phyloP scores from a whole-genome alignment of 2,329 filamentous ascomycete genomes.

The Scedosporium dehoogii region DNA sequence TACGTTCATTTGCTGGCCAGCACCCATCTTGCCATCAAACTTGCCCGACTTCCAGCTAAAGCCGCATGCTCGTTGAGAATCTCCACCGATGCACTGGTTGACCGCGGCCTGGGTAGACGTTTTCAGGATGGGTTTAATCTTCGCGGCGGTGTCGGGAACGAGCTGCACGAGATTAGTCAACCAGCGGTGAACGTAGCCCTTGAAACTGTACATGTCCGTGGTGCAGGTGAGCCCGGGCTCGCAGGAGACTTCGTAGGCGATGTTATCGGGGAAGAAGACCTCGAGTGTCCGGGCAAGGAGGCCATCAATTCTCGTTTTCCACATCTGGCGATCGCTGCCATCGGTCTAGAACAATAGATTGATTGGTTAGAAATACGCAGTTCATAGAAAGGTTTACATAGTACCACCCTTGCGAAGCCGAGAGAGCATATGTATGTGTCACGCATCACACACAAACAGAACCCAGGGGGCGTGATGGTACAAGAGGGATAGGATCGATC shows the following conservation, averaged over 20 bases:
- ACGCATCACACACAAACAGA: too few relatives aligned
- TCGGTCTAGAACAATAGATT: conserved; percentile 10
- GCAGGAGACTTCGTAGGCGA: conserved; percentile 55
- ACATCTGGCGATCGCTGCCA: conserved; percentile 22
- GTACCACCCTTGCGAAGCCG: too few relatives aligned
- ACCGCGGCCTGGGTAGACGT: conserved; percentile 44
- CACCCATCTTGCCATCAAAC: conserved; percentile 45
- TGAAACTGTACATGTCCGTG: conserved; percentile 54
- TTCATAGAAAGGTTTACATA: too few relatives aligned
- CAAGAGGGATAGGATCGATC: too few relatives aligned
- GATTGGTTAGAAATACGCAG: conserved; percentile 10
- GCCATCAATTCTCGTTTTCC: conserved; percentile 40
- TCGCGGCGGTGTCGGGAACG: conserved; percentile 39
- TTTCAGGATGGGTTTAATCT: conserved; percentile 41
- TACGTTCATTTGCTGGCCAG: conserved; percentile 51
- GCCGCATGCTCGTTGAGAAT: conserved; percentile 38
- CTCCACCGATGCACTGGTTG: conserved; percentile 42
- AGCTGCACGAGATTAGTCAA: conserved; percentile 42
- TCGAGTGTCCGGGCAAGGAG: conserved; percentile 36
- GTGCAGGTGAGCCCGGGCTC: conserved; percentile 46
- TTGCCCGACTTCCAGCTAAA: conserved; percentile 40
- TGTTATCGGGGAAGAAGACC: conserved; percentile 36
- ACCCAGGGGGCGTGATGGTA: not conserved
- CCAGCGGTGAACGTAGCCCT: conserved; percentile 49
- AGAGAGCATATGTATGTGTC: too few relatives aligned